Percentiles rank a stretch among this genome's conserved stretches.
phyloP scores from a whole-genome alignment of 257 asterid species.

The Solanum lycopersicoides region DNA sequence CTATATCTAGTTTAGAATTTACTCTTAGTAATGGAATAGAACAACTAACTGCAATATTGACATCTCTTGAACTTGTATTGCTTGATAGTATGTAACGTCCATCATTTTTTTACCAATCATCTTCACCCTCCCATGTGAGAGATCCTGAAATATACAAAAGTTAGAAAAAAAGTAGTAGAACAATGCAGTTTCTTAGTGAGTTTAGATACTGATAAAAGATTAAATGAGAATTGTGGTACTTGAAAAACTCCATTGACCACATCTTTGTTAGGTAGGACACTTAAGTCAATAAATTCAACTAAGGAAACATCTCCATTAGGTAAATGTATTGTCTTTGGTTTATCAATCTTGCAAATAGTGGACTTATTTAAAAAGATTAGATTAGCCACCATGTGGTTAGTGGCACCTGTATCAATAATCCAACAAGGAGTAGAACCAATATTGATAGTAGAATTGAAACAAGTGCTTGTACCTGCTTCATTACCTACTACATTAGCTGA shows the following conservation, averaged over 20 bases:
- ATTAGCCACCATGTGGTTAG: background rate
- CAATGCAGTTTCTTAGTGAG: background rate
- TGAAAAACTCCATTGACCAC: background rate
- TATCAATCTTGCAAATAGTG: background rate
- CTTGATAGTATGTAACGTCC: background rate
- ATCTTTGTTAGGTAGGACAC: background rate
- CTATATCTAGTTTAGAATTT: background rate
- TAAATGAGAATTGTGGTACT: background rate
- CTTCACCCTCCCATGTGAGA: background rate
- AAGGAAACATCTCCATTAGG: background rate
- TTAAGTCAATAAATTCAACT: background rate
- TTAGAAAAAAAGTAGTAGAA: background rate
- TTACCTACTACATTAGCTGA: background rate
- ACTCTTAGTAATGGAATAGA: background rate
- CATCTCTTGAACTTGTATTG: too few relatives aligned
- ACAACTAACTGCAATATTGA: background rate
- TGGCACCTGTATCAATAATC: background rate
- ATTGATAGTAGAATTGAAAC: too few relatives aligned
- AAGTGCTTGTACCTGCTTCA: background rate
- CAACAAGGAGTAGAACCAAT: background rate
- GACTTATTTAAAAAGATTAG: background rate
- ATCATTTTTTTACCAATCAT: background rate
- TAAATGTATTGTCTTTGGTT: background rate
- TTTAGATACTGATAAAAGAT: background rate
- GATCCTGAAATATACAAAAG: background rate